These are phyloP conservation scores for Spirogloea muscicola DNA, from an alignment of 139 green algal species.

Conservation along the genomic window DNA sequence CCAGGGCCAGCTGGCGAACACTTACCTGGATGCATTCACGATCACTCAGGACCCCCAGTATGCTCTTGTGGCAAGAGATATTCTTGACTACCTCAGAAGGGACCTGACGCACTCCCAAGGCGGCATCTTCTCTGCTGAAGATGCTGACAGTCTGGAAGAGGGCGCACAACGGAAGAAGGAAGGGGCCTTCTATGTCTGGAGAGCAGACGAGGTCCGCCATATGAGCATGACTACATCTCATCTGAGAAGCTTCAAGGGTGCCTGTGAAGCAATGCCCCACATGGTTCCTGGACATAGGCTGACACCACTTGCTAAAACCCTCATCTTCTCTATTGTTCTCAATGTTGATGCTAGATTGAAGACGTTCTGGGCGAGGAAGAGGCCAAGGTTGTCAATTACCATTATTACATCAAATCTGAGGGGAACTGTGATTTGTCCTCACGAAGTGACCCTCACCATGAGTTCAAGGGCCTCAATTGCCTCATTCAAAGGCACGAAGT, in stretches of 20 bases:
- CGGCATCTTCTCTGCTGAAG: conserved; percentile 77
- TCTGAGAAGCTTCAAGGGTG: no score
- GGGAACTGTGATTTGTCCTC: conserved; percentile 61
- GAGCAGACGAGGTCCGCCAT: conserved; percentile 20
- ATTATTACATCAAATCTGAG: conserved; percentile 62
- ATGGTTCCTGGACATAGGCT: no score
- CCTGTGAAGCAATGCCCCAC: no score
- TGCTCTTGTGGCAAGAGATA: conserved; percentile 54
- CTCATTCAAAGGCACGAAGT: conserved; percentile 54
- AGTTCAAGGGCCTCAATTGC: conserved; percentile 79
- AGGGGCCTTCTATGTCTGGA: conserved; percentile 44
- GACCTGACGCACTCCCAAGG: conserved; percentile 73
- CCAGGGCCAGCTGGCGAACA: conserved; percentile 69
- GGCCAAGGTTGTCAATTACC: conserved; percentile 28
- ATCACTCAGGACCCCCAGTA: conserved; percentile 53
- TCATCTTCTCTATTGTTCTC: no score
- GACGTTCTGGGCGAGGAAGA: conserved; percentile 54
- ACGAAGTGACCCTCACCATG: conserved; percentile 72
- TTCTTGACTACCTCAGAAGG: conserved; percentile 74
- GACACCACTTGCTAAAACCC: no score
- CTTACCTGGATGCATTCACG: conserved; percentile 65
- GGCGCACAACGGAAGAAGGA: conserved; percentile 65
- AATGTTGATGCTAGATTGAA: conserved; percentile 52
- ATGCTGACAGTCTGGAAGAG: conserved; percentile 35
- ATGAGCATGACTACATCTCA: no score